Evolutionary conservation across 345 rosid species (phyloP).

Genomic region (Eucalyptus viminalis): DNA sequence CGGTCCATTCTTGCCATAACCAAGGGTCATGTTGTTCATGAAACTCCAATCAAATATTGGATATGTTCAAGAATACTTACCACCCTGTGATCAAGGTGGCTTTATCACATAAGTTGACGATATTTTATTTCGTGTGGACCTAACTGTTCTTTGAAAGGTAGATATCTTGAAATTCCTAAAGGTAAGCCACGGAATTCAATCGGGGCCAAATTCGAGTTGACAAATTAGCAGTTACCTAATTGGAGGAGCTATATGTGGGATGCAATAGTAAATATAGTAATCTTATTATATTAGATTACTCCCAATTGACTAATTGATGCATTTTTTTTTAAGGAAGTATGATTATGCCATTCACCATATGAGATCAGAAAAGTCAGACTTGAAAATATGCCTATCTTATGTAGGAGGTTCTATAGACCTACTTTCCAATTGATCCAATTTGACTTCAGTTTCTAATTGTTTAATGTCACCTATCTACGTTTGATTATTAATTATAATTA

Average conservation of each 20-base stretch:
- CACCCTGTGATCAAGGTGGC: background rate
- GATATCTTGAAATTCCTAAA: background rate
- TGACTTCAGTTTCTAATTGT: background rate
- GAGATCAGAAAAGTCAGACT: background rate
- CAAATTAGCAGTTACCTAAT: background rate
- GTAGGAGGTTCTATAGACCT: background rate
- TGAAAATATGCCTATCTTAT: background rate
- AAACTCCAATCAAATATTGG: background rate
- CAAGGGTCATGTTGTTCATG: background rate
- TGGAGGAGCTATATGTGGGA: background rate
- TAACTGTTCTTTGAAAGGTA: background rate
- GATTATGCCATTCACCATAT: background rate
- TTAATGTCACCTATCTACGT: background rate
- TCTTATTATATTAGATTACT: background rate
- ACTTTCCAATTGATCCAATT: background rate
- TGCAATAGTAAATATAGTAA: background rate
- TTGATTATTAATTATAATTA: background rate
- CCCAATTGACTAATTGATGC: background rate
- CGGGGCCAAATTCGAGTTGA: background rate
- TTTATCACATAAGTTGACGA: background rate
- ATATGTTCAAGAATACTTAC: background rate
- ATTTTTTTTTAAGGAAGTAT: background rate
- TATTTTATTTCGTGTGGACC: background rate
- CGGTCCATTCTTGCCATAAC: background rate
- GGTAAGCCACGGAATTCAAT: background rate